These are phyloP conservation scores for Saposhnikovia divaricata DNA, from an alignment of 129 eudicot genomes.

Conservation along the genomic window DNA sequence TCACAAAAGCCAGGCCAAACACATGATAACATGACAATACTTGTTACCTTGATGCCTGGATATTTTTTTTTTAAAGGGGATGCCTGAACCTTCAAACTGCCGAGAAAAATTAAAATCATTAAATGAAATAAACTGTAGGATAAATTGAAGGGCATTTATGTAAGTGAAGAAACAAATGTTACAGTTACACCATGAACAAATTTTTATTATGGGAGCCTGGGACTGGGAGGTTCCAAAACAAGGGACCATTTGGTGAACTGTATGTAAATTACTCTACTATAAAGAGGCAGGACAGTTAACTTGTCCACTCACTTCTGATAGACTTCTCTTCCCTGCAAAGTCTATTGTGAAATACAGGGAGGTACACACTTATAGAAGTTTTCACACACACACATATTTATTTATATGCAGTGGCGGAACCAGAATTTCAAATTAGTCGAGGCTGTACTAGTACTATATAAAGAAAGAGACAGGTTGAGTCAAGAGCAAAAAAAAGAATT, in stretches of 20 bases:
- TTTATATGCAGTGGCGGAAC: no score
- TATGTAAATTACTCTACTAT: slow-evolving; percentile 8
- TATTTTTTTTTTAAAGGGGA: no score
- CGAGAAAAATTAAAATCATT: background rate
- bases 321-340: slow-evolving; percentile 82
- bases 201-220: no score
- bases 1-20: background rate
- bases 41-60: background rate
- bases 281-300: slow-evolving; percentile 28
- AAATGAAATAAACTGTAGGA: background rate
- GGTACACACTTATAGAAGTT: slow-evolving; percentile 8
- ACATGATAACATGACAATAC: background rate
- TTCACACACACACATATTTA: background rate
- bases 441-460: no score
- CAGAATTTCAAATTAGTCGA: no score
- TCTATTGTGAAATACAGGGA: slow-evolving; percentile 16
- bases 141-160: slow-evolving; percentile 14
- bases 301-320: slow-evolving; percentile 47
- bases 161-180: slow-evolving; percentile 7
- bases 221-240: slow-evolving; percentile 13
- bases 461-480: slow-evolving; percentile 10
- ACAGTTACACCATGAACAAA: slow-evolving; percentile 7
- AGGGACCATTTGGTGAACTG: slow-evolving; percentile 32
- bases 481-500: slow-evolving; percentile 28
- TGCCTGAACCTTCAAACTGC: background rate